phyloP scores from a whole-genome alignment of 148 eudicot species.

The Vaccinium darrowii region DNA sequence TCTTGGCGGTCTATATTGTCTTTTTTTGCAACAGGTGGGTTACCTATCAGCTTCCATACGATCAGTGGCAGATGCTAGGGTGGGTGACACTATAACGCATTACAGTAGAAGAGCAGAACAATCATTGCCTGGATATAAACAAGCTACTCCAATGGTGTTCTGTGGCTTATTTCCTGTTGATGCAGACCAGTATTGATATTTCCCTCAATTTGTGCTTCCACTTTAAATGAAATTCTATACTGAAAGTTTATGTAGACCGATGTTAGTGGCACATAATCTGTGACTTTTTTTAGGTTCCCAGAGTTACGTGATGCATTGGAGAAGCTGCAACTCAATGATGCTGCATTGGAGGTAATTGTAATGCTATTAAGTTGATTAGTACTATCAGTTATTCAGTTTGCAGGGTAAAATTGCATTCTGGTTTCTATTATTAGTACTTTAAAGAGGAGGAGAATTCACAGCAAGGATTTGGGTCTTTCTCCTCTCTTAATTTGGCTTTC shows the following conservation, averaged over 20 bases:
- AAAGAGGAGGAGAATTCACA: background rate
- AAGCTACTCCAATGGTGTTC: slow-evolving; percentile 96
- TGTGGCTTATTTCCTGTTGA: slow-evolving; percentile 98
- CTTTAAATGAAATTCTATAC: background rate
- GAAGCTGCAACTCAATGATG: slow-evolving; percentile 96
- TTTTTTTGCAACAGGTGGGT: slow-evolving; percentile 62
- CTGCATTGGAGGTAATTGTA: slow-evolving; percentile 71
- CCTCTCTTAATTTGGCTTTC: background rate
- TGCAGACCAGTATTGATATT: slow-evolving; percentile 76
- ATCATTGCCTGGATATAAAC: slow-evolving; percentile 89
- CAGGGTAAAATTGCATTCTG: slow-evolving; percentile 7
- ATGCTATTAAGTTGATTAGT: background rate
- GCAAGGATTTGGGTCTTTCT: background rate
- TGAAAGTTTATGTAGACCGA: background rate
- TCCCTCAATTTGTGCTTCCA: background rate
- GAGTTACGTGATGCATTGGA: slow-evolving; percentile 97
- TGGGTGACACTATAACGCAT: slow-evolving; percentile 93
- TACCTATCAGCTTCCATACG: slow-evolving; percentile 94
- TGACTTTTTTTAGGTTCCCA: slow-evolving; percentile 56
- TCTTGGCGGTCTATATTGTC: slow-evolving; percentile 11
- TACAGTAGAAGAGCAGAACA: slow-evolving; percentile 64
- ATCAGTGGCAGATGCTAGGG: slow-evolving; percentile 99
- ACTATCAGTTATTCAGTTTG: background rate
- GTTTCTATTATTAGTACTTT: background rate
- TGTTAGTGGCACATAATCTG: slow-evolving; percentile 1